These are phyloP conservation scores for Trypanosoma theileri DNA, from an alignment of 208 protist species.

Conservation along the genomic window DNA sequence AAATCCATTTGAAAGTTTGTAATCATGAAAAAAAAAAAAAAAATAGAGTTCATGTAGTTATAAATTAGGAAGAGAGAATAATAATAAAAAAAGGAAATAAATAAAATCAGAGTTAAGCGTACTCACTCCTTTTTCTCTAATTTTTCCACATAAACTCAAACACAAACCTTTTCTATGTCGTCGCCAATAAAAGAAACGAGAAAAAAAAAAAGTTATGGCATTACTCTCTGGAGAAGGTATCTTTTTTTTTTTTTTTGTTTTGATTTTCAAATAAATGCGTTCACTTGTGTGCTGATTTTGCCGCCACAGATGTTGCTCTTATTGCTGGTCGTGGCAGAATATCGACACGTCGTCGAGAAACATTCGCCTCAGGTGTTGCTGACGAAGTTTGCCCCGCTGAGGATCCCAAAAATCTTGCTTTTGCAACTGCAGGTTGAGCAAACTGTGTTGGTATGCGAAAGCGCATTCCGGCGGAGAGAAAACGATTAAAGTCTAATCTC, in stretches of 20 bases:
- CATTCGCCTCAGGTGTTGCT: not conserved
- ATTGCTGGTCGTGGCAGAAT: not conserved
- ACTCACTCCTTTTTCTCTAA: too few relatives aligned
- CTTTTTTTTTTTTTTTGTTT: not conserved
- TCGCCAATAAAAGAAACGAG: too few relatives aligned
- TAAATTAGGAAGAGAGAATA: too few relatives aligned
- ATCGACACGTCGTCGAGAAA: not conserved
- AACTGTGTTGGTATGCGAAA: not conserved
- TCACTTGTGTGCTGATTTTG: not conserved
- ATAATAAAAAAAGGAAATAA: too few relatives aligned
- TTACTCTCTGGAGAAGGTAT: not conserved
- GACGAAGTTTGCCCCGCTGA: not conserved
- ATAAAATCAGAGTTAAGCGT: too few relatives aligned
- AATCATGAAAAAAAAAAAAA: conserved; percentile 4
- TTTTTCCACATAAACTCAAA: too few relatives aligned
- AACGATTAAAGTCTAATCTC: conserved; percentile 79
- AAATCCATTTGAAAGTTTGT: not conserved
- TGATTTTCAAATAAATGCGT: not conserved
- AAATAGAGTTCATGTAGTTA: not conserved
- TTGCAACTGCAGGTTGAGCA: conserved; percentile 5
- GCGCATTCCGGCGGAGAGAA: conserved; percentile 39
- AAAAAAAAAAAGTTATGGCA: conserved; percentile 1
- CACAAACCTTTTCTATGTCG: too few relatives aligned
- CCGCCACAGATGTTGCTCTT: not conserved
- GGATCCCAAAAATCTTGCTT: not conserved